Evolutionary conservation across 2,329 filamentous ascomycete genomes (phyloP).

Genomic region (Curvularia eragrostidis): DNA sequence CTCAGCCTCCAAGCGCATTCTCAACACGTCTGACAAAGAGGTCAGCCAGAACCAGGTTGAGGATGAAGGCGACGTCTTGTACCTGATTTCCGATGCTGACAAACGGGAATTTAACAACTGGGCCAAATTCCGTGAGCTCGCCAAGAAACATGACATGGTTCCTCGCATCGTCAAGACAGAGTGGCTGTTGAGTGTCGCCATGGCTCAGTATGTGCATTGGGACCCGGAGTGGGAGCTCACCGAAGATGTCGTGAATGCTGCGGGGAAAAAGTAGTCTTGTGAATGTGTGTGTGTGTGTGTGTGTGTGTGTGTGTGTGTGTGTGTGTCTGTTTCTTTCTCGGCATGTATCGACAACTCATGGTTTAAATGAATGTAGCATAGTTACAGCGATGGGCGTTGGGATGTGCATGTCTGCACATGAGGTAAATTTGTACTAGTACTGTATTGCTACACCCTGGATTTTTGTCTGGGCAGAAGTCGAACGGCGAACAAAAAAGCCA

Average conservation of each 20-base stretch:
- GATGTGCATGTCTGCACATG: background rate
- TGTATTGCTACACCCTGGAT: background rate
- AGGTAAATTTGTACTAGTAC: background rate
- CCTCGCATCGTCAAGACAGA: constrained; percentile 83
- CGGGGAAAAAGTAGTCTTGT: constrained; percentile 19
- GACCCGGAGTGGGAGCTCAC: constrained; percentile 44
- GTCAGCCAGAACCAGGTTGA: constrained; percentile 69
- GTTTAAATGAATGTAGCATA: constrained; percentile 8
- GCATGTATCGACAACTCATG: background rate
- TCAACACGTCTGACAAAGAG: constrained; percentile 34
- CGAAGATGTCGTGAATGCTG: constrained; percentile 40
- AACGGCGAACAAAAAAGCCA: background rate
- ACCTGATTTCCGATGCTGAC: constrained; percentile 74
- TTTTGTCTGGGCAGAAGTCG: background rate
- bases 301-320: too few relatives aligned
- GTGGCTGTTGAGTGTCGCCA: constrained; percentile 88
- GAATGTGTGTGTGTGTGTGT: too few relatives aligned
- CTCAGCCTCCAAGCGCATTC: constrained; percentile 53
- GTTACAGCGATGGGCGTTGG: constrained; percentile 29
- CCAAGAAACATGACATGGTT: constrained; percentile 76
- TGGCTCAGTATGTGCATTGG: constrained; percentile 76
- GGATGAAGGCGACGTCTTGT: constrained; percentile 64
- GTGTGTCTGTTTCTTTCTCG: background rate
- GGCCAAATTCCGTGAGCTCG: constrained; percentile 81
- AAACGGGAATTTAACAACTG: constrained; percentile 77